phyloP scores from a whole-genome alignment of 345 rosid species.

The Eucalyptus globulus region DNA sequence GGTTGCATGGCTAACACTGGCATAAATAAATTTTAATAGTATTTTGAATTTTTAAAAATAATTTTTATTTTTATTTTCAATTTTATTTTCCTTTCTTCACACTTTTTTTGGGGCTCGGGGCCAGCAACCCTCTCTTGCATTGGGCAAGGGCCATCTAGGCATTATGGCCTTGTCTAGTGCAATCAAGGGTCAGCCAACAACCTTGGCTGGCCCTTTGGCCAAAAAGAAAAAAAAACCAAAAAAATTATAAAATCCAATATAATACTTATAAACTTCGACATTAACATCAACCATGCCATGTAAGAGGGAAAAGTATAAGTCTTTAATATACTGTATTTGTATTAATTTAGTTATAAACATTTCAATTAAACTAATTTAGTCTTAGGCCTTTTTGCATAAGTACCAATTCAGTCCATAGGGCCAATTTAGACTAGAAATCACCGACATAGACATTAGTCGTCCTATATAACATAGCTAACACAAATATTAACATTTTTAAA shows the following conservation, averaged over 20 bases:
- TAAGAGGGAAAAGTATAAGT: no score
- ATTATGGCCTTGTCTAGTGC: neutral
- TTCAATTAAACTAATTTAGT: no score
- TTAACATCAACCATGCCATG: neutral
- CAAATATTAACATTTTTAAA: no score
- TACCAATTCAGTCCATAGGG: fast-evolving
- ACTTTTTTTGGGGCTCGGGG: neutral
- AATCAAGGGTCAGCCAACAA: neutral
- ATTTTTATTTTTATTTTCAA: no score
- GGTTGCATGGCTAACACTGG: fast-evolving
- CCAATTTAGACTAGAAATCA: no score
- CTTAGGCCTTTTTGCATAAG: fast-evolving
- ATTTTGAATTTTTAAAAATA: no score
- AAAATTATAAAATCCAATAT: neutral
- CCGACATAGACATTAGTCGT: fast-evolving
- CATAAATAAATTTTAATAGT: no score
- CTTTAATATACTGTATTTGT: no score
- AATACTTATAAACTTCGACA: no score
- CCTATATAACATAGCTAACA: no score
- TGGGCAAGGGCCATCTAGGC: neutral
- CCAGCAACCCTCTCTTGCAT: neutral
- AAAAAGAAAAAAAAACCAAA: no score
- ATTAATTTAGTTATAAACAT: fast-evolving
- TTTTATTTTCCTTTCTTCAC: neutral
- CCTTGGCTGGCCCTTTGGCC: fast-evolving